phyloP scores from a whole-genome alignment of 1,284 basidiomycete genomes.

The Leccinum angustisporum region DNA sequence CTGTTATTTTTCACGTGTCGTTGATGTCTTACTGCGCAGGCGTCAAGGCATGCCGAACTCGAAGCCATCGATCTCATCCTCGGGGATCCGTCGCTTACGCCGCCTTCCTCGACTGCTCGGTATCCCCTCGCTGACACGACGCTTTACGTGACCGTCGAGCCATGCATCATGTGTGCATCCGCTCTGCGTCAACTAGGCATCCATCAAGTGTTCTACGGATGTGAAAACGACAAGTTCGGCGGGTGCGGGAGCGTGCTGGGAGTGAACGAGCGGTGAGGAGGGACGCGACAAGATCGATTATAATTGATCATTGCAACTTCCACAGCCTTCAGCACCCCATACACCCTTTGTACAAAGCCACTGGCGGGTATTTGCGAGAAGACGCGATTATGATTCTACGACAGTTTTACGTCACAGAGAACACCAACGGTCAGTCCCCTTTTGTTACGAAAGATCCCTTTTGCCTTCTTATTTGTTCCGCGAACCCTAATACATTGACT shows the following conservation, averaged over 20 bases:
- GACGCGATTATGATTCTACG: constrained; percentile 95
- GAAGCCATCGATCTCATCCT: constrained; percentile 95
- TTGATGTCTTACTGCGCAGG: constrained; percentile 48
- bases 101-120: constrained; percentile 36
- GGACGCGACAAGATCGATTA: constrained; percentile 5
- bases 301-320: constrained; percentile 10
- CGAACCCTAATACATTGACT: constrained; percentile 8
- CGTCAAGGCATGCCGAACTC: constrained; percentile 95
- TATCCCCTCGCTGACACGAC: constrained; percentile 80
- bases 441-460: background rate
- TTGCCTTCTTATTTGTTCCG: constrained; percentile 8
- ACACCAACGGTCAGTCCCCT: constrained; percentile 73
- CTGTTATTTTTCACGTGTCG: background rate
- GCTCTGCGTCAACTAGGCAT: constrained; percentile 94
- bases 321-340: constrained; percentile 62
- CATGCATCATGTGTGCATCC: constrained; percentile 98
- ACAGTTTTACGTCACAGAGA: constrained; percentile 95
- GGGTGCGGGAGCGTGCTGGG: constrained; percentile 95
- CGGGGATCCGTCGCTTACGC: constrained; percentile 57
- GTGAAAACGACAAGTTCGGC: constrained; percentile 95
- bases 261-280: constrained; percentile 73
- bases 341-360: constrained; percentile 76
- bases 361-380: constrained; percentile 84
- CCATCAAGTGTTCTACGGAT: constrained; percentile 89
- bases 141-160: constrained; percentile 98